Base-by-base conservation (phyloP, 2,329 filamentous ascomycete species). In the Talaromyces sp. region DNA sequence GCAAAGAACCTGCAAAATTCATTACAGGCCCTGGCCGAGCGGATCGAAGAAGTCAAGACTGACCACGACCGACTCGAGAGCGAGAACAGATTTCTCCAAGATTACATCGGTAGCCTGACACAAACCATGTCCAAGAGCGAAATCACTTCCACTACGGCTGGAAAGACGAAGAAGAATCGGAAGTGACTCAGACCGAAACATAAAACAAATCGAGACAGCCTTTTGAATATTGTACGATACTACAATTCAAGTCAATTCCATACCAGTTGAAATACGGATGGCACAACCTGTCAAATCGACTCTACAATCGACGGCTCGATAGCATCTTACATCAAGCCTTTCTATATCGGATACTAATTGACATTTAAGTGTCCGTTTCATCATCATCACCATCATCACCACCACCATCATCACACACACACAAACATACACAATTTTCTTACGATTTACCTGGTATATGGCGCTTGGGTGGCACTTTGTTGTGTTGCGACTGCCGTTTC, bases 61-160 rank as follows among this genome's bases (percentile, higher is more conserved):
- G 94, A 98, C 73, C 93, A 99, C 73, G 92, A 97, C 79, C 97
- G 96, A 78, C 87, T 99, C 60, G 93, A 98, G 76, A 95, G 85
- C 75, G 93, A 97, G 76, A 99, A 99, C 83, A 94, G 92, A 71
- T 97, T 98, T 72, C 79, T 99, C 55, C 94, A 98, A 76, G 96
- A 96, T 76, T 98, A 98, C 75, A 98, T 98, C 70, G 94, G 94
- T 66, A 94, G 96, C 72, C 83, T 98, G 60, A 98, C 96, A 86
- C 91, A 91, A 70, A 87, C 85, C 60, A 80, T 82, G 79, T 78
- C 78, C 60, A 79, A 78, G 68, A 83, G 81, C 68, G 86, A 87
- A 71, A 82, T 87, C 57, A 77, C 81, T 31, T 80, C 78, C 3
- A 77, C 81, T 40, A 79, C 79, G 60, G 81, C 82, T 58, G 77